These are phyloP conservation scores for Lasiosphaeria miniovina DNA, from an alignment of 495 filamentous ascomycete species.

Conservation along the genomic window DNA sequence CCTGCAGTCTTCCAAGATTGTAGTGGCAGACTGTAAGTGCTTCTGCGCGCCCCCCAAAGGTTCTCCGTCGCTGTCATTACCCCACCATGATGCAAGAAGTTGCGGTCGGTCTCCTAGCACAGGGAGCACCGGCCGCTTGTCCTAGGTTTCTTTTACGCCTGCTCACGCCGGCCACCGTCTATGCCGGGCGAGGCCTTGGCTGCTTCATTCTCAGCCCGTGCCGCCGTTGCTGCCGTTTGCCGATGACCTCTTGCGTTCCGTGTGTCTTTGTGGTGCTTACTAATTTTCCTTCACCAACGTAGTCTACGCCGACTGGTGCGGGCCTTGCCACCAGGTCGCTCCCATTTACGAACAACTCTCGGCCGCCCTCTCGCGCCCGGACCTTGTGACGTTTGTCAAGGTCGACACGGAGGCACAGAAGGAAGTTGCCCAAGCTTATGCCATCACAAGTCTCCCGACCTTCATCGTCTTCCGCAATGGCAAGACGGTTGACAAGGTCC, in stretches of 20 bases:
- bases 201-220: background rate
- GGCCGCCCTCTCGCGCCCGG: constrained; percentile 64
- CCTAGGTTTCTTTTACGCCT: background rate
- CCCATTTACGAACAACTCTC: constrained; percentile 81
- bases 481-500: constrained; percentile 59
- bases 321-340: constrained; percentile 80
- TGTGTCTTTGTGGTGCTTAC: constrained; percentile 6
- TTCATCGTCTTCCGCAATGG: constrained; percentile 87
- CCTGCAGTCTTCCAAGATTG: constrained; percentile 64
- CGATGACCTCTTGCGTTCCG: background rate
- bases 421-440: constrained; percentile 67
- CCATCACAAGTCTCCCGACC: constrained; percentile 74
- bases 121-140: background rate
- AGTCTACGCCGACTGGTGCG: constrained; percentile 91
- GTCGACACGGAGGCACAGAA: constrained; percentile 77
- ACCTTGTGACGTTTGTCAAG: constrained; percentile 79
- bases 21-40: constrained; percentile 82
- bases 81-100: constrained; percentile 16
- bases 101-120: background rate
- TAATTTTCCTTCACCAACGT: constrained; percentile 16
- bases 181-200: no score
- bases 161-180: background rate
- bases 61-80: constrained; percentile 5
- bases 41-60: background rate
- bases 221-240: background rate